Evolutionary conservation across 495 filamentous ascomycete species (phyloP).

Genomic region (Penicillium flavigenum): DNA sequence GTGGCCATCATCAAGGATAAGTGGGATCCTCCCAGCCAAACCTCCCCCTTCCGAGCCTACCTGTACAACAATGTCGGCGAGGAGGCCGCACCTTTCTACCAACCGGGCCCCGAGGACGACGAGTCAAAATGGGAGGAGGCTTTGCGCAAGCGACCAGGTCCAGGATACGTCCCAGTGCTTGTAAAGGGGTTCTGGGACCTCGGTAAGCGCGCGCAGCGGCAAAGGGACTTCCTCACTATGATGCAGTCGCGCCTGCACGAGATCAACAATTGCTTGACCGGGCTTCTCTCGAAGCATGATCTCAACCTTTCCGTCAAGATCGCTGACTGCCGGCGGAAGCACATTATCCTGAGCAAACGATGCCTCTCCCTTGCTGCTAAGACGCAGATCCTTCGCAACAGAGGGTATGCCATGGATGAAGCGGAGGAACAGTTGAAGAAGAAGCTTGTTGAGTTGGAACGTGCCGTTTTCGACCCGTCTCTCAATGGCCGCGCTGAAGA

Average conservation of each 20-base stretch:
- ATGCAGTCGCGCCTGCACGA: constrained; percentile 83
- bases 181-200: constrained; percentile 69
- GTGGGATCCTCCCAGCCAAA: constrained; percentile 71
- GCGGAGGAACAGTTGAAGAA: constrained; percentile 90
- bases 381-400: constrained; percentile 85
- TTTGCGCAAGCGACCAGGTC: constrained; percentile 73
- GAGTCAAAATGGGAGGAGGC: constrained; percentile 91
- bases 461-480: constrained; percentile 75
- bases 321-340: constrained; percentile 75
- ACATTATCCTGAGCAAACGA: constrained; percentile 75
- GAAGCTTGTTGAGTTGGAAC: constrained; percentile 75
- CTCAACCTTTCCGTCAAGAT: constrained; percentile 76
- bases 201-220: constrained; percentile 72
- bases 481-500: constrained; percentile 84
- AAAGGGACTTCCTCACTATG: constrained; percentile 67
- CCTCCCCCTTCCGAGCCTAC: constrained; percentile 83
- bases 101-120: constrained; percentile 73
- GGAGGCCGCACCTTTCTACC: constrained; percentile 76
- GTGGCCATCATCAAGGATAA: constrained; percentile 74
- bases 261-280: constrained; percentile 81
- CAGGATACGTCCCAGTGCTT: constrained; percentile 73
- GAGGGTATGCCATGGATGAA: constrained; percentile 87
- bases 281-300: constrained; percentile 77
- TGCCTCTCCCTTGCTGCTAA: constrained; percentile 83
- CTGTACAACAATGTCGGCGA: constrained; percentile 91